Conservation (phyloP, 116 monocot species). For the Cymodocea nodosa region DNA sequence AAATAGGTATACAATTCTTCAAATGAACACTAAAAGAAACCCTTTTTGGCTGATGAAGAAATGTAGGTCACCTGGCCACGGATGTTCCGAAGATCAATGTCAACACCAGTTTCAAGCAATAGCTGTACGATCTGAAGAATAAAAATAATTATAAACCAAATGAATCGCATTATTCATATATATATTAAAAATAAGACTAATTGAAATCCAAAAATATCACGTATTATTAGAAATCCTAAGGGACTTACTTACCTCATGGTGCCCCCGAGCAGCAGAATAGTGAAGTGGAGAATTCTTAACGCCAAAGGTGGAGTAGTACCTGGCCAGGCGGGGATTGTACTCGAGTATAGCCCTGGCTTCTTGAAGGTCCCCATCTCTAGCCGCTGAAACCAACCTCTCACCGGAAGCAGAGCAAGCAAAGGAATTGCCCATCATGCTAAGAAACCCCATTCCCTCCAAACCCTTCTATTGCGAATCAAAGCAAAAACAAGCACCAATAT, state of each 20-base stretch:
- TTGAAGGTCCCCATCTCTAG: slow-evolving; percentile 86
- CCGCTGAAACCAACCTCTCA: slow-evolving; percentile 89
- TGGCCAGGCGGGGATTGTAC: slow-evolving; percentile 76
- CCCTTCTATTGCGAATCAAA: neutral
- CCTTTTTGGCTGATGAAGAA: neutral
- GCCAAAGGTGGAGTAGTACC: slow-evolving; percentile 95
- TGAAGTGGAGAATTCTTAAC: slow-evolving; percentile 89
- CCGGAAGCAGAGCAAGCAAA: slow-evolving; percentile 96
- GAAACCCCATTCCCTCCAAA: slow-evolving; percentile 41
- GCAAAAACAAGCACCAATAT: neutral
- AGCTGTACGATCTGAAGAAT: slow-evolving; percentile 63
- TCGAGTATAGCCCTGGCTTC: slow-evolving; percentile 88
- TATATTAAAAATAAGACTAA: too few relatives aligned
- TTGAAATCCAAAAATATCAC: too few relatives aligned
- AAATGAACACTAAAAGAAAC: too few relatives aligned
- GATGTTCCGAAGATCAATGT: slow-evolving; percentile 76
- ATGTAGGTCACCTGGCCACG: slow-evolving; percentile 57
- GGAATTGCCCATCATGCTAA: slow-evolving; percentile 82
- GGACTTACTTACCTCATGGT: slow-evolving; percentile 53
- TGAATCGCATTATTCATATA: too few relatives aligned
- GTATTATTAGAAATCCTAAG: too few relatives aligned
- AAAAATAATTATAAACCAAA: neutral
- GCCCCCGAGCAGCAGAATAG: slow-evolving; percentile 76
- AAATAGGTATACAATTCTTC: neutral
- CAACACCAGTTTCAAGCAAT: slow-evolving; percentile 87